These are phyloP conservation scores for Fusarium humuli DNA, from an alignment of 2,329 filamentous ascomycete species.

Conservation along the genomic window DNA sequence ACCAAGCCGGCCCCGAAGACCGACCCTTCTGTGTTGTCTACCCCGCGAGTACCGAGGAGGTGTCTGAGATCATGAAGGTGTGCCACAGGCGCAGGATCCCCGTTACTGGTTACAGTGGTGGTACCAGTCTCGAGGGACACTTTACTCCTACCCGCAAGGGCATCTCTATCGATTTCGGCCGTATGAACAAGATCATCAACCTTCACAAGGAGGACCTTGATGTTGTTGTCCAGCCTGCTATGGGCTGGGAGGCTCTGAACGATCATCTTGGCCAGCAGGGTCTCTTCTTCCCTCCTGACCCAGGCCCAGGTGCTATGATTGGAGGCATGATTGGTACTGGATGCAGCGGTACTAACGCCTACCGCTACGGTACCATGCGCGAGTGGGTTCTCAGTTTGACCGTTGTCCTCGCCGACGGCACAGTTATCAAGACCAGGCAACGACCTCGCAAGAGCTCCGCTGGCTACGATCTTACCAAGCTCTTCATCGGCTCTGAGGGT, in stretches of 20 bases:
- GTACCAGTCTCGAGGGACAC: conserved; percentile 90
- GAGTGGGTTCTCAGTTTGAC: conserved; percentile 92
- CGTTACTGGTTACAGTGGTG: conserved; percentile 87
- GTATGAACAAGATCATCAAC: conserved; percentile 83
- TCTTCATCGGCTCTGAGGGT: conserved; percentile 92
- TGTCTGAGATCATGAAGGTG: conserved; percentile 87
- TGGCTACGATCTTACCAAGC: conserved; percentile 89
- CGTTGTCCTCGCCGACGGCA: conserved; percentile 90
- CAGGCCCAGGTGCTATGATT: conserved; percentile 91
- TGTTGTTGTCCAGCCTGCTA: conserved; percentile 80
- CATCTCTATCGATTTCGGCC: conserved; percentile 85
- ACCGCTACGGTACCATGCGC: conserved; percentile 93
- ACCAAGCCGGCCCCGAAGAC: conserved; percentile 61
- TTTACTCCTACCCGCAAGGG: conserved; percentile 86
- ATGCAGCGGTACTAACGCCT: conserved; percentile 85
- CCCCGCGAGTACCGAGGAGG: conserved; percentile 82
- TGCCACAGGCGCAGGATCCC: conserved; percentile 85
- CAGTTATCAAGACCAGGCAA: conserved; percentile 88
- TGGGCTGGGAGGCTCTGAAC: conserved; percentile 89
- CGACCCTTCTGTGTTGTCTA: conserved; percentile 78
- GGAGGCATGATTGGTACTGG: conserved; percentile 86
- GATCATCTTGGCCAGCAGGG: conserved; percentile 78
- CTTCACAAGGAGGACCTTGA: conserved; percentile 84
- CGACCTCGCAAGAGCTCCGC: conserved; percentile 89
- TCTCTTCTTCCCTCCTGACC: conserved; percentile 92